A percentile compares a stretch with the other conserved stretches of the same genome.
These are phyloP conservation scores for Cystofilobasidium bisporidii DNA, from an alignment of 768 basidiomycete species.

Conservation along the genomic window DNA sequence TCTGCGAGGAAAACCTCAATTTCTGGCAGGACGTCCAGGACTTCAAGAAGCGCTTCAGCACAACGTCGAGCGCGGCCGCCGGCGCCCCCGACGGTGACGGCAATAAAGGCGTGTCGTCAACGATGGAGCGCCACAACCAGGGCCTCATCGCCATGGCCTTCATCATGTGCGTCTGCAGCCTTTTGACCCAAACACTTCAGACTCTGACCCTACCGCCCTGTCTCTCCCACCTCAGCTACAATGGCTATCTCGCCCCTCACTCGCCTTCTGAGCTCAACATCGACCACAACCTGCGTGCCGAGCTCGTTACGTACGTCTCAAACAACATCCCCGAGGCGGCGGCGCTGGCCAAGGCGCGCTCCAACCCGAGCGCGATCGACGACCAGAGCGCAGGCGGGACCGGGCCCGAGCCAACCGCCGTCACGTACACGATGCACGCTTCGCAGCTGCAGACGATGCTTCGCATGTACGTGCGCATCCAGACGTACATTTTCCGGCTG, in stretches of 20 bases:
- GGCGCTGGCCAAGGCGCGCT: constrained; percentile 28
- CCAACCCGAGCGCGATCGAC: constrained; percentile 24
- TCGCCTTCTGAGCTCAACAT: constrained; percentile 96
- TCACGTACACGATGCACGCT: constrained; percentile 58
- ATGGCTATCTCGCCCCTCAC: constrained; percentile 89
- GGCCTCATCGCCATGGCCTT: constrained; percentile 89
- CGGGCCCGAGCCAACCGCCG: constrained; percentile 53
- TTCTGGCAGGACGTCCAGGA: constrained; percentile 98
- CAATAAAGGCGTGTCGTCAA: constrained; percentile 40
- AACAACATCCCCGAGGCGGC: constrained; percentile 62
- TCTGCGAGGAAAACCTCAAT: constrained; percentile 94
- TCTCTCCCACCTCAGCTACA: constrained; percentile 48
- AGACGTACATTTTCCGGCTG: constrained; percentile 88
- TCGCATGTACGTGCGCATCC: constrained; percentile 86
- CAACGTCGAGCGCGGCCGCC: constrained; percentile 76
- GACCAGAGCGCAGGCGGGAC: constrained; percentile 38
- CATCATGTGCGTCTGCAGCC: constrained; percentile 45
- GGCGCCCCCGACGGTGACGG: constrained; percentile 25
- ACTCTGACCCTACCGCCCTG: not conserved
- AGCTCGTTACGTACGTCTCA: constrained; percentile 83
- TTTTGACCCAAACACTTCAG: not conserved
- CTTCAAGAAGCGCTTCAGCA: constrained; percentile 90
- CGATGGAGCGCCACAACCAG: constrained; percentile 97
- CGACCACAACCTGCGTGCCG: constrained; percentile 89
- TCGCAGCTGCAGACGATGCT: constrained; percentile 93